phyloP scores from a whole-genome alignment of 805 yeast genomes.

The Millerago galiae region DNA sequence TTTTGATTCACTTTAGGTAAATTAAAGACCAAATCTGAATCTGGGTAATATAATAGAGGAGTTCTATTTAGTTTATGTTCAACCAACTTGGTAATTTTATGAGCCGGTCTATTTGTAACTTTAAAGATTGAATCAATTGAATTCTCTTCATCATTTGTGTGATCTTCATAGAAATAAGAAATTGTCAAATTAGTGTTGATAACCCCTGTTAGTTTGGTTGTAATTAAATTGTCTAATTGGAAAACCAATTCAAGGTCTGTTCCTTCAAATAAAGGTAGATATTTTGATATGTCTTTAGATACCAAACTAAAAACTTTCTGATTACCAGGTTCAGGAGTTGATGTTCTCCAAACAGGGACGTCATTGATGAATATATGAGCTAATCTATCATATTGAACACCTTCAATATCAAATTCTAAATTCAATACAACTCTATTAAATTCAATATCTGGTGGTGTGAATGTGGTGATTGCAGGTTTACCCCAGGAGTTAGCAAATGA shows the following conservation, averaged over 20 bases:
- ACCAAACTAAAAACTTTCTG: slow-evolving; percentile 38
- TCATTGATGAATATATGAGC: slow-evolving; percentile 59
- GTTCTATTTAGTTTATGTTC: slow-evolving; percentile 24
- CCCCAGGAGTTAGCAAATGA: slow-evolving; percentile 60
- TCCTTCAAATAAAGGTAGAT: slow-evolving; percentile 40
- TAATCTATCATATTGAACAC: slow-evolving; percentile 60
- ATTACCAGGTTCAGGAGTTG: slow-evolving; percentile 75
- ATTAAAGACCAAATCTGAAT: slow-evolving; percentile 25
- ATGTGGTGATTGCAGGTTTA: slow-evolving; percentile 36
- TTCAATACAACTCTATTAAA: slow-evolving; percentile 50
- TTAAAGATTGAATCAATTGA: slow-evolving; percentile 10
- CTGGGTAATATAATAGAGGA: slow-evolving; percentile 43
- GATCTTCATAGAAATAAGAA: slow-evolving; percentile 37
- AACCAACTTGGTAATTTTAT: slow-evolving; percentile 13
- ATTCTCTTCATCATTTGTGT: slow-evolving; percentile 12
- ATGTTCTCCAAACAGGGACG: slow-evolving; percentile 73
- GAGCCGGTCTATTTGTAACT: slow-evolving; percentile 18
- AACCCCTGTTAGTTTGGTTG: slow-evolving; percentile 50
- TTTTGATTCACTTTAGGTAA: slow-evolving; percentile 45
- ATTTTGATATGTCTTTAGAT: slow-evolving; percentile 60
- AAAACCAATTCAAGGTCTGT: slow-evolving; percentile 38
- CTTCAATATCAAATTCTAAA: slow-evolving; percentile 45
- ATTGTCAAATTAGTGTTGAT: slow-evolving; percentile 49
- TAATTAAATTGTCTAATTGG: slow-evolving; percentile 60
- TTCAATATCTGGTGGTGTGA: slow-evolving; percentile 39